Evolutionary conservation across 768 basidiomycete genomes (phyloP).

Genomic region (Boletus huronensis): DNA sequence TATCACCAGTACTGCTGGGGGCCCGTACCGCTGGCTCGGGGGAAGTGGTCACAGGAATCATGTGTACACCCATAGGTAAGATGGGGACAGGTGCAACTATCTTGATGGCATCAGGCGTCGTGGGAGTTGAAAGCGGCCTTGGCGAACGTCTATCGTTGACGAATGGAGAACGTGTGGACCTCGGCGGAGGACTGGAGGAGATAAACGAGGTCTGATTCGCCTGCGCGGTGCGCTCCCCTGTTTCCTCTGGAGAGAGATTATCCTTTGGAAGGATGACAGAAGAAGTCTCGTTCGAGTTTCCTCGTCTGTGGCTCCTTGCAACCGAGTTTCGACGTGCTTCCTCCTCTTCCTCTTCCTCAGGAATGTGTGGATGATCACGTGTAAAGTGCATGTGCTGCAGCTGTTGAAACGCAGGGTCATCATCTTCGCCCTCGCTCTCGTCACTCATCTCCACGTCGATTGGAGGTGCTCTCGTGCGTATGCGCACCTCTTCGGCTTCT

Average conservation of each 20-base stretch:
- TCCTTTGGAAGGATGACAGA: slow-evolving; percentile 34
- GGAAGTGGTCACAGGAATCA: slow-evolving; percentile 24
- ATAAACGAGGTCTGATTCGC: slow-evolving; percentile 16
- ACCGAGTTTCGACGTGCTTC: slow-evolving; percentile 29
- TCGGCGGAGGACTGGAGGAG: slow-evolving; percentile 13
- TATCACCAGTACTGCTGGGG: slow-evolving; percentile 22
- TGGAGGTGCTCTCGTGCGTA: slow-evolving; percentile 49
- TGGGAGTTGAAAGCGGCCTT: slow-evolving; percentile 21
- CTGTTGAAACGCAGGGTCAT: slow-evolving; percentile 38
- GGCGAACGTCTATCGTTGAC: slow-evolving; percentile 19
- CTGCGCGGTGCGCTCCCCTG: slow-evolving; percentile 11
- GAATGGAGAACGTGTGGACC: slow-evolving; percentile 21
- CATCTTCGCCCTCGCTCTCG: slow-evolving; percentile 70
- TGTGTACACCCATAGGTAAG: slow-evolving; percentile 11
- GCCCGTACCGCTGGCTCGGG: slow-evolving; percentile 19
- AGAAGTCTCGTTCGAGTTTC: slow-evolving; percentile 24
- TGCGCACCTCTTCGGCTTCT: slow-evolving; percentile 47
- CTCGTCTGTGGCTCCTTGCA: slow-evolving; percentile 22
- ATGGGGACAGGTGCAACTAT: slow-evolving; percentile 26
- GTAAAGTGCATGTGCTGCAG: slow-evolving; percentile 38
- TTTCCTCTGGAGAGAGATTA: slow-evolving; percentile 9
- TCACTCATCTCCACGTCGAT: slow-evolving; percentile 76
- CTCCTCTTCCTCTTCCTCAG: slow-evolving; percentile 68
- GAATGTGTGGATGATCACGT: slow-evolving; percentile 56
- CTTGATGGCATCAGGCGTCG: slow-evolving; percentile 25